Conservation (phyloP, 164 flowering plant genomes). For the Akebia trifoliata region DNA sequence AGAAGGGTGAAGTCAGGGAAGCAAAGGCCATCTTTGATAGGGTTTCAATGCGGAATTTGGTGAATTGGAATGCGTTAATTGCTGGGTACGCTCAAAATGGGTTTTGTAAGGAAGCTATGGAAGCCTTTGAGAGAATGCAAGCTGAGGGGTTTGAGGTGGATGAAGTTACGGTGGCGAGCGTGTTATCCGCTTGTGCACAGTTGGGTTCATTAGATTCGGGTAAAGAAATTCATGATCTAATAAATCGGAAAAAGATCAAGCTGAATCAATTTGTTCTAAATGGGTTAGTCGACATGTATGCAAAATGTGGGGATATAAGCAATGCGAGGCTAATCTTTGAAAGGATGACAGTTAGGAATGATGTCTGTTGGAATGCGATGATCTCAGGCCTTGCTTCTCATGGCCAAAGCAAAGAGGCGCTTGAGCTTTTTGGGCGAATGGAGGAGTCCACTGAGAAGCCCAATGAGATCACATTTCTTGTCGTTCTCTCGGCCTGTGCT, state of each 20-base stretch:
- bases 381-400: slow-evolving; percentile 61
- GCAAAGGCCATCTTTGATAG: slow-evolving; percentile 51
- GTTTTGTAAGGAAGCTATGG: slow-evolving; percentile 50
- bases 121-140: slow-evolving; percentile 45
- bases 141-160: slow-evolving; percentile 61
- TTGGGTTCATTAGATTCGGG: slow-evolving; percentile 52
- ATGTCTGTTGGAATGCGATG: slow-evolving; percentile 73
- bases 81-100: slow-evolving; percentile 76
- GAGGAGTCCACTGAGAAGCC: slow-evolving; percentile 42
- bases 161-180: slow-evolving; percentile 50
- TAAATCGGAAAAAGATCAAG: slow-evolving; percentile 30
- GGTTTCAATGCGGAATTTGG: slow-evolving; percentile 50
- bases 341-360: slow-evolving; percentile 27
- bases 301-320: slow-evolving; percentile 66
- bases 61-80: slow-evolving; percentile 67
- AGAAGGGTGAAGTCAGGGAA: slow-evolving; percentile 43
- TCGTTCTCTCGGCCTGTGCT: slow-evolving; percentile 67
- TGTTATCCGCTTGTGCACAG: slow-evolving; percentile 71
- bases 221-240: slow-evolving; percentile 45
- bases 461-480: slow-evolving; percentile 49
- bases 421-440: slow-evolving; percentile 56
- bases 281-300: slow-evolving; percentile 79
- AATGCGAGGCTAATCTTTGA: slow-evolving; percentile 52
- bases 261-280: slow-evolving; percentile 57
- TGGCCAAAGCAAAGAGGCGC: slow-evolving; percentile 51